Base-by-base conservation (phyloP, 305 asterid species). In the Fraxinus velutina region DNA sequence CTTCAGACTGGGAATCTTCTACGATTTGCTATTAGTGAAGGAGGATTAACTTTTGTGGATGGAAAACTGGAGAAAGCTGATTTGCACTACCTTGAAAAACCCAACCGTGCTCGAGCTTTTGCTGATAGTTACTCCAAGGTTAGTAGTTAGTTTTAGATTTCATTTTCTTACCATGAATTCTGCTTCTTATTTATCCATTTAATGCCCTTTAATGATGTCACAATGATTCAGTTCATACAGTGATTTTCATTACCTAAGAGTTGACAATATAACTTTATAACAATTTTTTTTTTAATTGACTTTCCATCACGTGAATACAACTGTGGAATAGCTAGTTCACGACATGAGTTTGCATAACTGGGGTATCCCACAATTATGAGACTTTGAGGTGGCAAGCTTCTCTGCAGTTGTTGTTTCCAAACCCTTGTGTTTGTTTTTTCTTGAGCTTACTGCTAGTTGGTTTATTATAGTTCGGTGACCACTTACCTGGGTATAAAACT, bases 61-160 rank as follows among this genome's bases (percentile, higher is more conserved):
- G 93, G 99, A 47, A 90, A 88, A 82, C 83, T 94, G 84, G 97
- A 87, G 92, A 90, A 80, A 85, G 98, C 96, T 68, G 98, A 96
- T 88, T 83, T 96, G 83, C 91, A 90, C 44, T 94, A 91, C 85
- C 82, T 92, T 1, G 98, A 93, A 34, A 93, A 90, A 86, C 78
- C 94, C 81, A 93, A 93, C 78, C 98, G 97, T 34, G 90, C 94
- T n/a, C 95, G 97, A 82, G 88, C 92, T 37, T 93, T 94, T 85
- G 97, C 98, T 13, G 99, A 96, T 88, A 92, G 97, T 82, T 93
- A 88, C 90, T 94, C 99, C 77, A 96, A 94, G 97, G 99, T 92
- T 81, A 86, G 91, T 55, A 7, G 76, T 12, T 36, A 39, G 62
- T 39, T 80, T n/a, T 84, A 22, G 52, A 39, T 81, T 37, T 5